phyloP scores from a whole-genome alignment of 345 rosid genomes.

The Brassica juncea region DNA sequence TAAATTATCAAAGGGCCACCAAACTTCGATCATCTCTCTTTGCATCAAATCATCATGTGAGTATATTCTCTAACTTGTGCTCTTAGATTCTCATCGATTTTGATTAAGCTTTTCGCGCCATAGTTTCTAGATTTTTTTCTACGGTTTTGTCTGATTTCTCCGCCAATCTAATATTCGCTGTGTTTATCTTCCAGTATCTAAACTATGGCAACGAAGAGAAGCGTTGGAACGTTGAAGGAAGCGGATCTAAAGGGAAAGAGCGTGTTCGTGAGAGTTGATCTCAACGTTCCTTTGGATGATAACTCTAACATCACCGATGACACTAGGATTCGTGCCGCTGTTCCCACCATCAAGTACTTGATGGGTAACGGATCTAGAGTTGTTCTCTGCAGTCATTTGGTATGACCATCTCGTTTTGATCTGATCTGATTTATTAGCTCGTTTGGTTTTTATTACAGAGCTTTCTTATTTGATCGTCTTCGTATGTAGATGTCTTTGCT shows the following conservation, averaged over 20 bases:
- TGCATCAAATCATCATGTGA: conserved; percentile 10
- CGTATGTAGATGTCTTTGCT: too few species aligned
- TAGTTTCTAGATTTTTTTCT: too few species aligned
- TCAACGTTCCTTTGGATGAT: conserved; percentile 92
- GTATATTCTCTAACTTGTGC: background rate
- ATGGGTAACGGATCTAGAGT: conserved; percentile 86
- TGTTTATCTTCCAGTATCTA: conserved; percentile 20
- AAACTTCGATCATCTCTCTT: conserved; percentile 11
- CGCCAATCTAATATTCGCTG: background rate
- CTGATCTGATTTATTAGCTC: background rate
- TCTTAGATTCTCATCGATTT: background rate
- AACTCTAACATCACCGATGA: conserved; percentile 93
- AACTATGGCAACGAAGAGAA: conserved; percentile 85
- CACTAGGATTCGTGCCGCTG: conserved; percentile 87
- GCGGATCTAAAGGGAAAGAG: conserved; percentile 93
- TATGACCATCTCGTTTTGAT: conserved; percentile 19
- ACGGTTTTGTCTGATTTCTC: conserved; percentile 12
- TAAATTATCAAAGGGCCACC: conserved; percentile 53
- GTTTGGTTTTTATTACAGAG: background rate
- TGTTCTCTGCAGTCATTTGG: conserved; percentile 95
- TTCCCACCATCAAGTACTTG: conserved; percentile 95
- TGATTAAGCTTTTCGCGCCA: background rate
- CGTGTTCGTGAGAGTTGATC: conserved; percentile 90
- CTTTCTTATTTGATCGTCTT: too few species aligned
- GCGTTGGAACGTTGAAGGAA: conserved; percentile 72